Evolutionary conservation across 202 grass and related monocot genomes (phyloP).

Genomic region (Tripidium arundinaceum): DNA sequence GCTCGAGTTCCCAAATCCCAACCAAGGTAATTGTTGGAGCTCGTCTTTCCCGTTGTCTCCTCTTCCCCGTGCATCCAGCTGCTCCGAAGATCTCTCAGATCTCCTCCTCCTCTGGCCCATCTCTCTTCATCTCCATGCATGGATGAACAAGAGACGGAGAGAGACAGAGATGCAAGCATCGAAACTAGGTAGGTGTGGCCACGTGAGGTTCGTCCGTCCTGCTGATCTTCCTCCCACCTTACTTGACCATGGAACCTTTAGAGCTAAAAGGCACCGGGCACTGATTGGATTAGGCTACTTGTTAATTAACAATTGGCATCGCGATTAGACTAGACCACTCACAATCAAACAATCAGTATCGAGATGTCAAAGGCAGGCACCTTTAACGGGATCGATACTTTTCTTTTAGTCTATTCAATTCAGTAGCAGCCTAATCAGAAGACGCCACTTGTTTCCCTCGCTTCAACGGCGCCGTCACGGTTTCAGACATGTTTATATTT

Average conservation of each 20-base stretch:
- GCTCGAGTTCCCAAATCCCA: neutral
- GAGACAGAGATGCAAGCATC: neutral
- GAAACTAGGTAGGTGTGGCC: neutral
- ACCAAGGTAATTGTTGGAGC: neutral
- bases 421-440: slow-evolving; percentile 26
- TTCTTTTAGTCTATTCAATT: slow-evolving; percentile 8
- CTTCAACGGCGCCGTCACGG: neutral
- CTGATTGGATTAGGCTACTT: neutral
- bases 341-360: neutral
- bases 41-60: neutral
- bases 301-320: neutral
- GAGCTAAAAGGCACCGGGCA: slow-evolving; percentile 20
- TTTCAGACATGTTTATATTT: neutral
- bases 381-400: slow-evolving; percentile 23
- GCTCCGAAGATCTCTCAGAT: neutral
- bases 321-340: neutral
- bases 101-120: neutral
- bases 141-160: neutral
- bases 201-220: neutral
- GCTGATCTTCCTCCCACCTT: slow-evolving; percentile 37
- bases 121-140: neutral
- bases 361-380: slow-evolving; percentile 27
- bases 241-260: slow-evolving; percentile 30
- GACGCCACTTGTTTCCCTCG: slow-evolving; percentile 26
- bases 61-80: neutral